Evolutionary conservation across 345 rosid species (phyloP).

Genomic region (Linum trigynum): DNA sequence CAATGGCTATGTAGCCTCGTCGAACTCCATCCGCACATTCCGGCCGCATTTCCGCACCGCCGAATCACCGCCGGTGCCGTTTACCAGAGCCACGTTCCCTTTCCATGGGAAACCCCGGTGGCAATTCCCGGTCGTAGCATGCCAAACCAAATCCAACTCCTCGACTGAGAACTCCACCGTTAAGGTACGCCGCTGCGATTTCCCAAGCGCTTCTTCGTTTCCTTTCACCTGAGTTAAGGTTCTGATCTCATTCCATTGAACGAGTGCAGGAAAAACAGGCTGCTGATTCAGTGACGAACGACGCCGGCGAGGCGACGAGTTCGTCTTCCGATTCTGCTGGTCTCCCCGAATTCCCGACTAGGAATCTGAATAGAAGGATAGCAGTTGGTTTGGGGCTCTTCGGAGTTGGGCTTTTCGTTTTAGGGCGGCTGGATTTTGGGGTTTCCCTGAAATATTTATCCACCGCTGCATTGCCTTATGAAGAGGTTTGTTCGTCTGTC

Average conservation of each 20-base stretch:
- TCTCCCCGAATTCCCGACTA: constrained; percentile 55
- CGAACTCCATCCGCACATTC: constrained; percentile 33
- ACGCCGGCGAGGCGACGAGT: constrained; percentile 8
- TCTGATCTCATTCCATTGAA: background rate
- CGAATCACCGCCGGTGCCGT: background rate
- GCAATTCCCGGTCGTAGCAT: constrained; percentile 23
- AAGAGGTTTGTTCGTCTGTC: constrained; percentile 34
- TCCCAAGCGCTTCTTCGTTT: too few species aligned
- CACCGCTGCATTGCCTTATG: constrained; percentile 58
- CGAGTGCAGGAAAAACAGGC: constrained; percentile 39
- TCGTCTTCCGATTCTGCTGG: constrained; percentile 27
- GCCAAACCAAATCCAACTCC: constrained; percentile 30
- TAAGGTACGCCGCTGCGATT: constrained; percentile 3
- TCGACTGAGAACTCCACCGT: constrained; percentile 23
- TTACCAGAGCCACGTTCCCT: constrained; percentile 9
- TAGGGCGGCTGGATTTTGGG: constrained; percentile 58
- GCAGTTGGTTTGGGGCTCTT: constrained; percentile 44
- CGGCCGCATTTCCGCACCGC: constrained; percentile 19
- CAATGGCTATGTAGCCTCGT: constrained; percentile 36
- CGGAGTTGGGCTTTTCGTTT: constrained; percentile 52
- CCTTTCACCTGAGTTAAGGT: too few species aligned
- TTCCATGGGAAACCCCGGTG: constrained; percentile 8
- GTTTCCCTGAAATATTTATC: constrained; percentile 69
- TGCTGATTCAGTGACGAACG: constrained; percentile 12
- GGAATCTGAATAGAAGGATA: constrained; percentile 41